phyloP scores from a whole-genome alignment of 108 stramenopile genomes.

The Nannochloropsis salina region DNA sequence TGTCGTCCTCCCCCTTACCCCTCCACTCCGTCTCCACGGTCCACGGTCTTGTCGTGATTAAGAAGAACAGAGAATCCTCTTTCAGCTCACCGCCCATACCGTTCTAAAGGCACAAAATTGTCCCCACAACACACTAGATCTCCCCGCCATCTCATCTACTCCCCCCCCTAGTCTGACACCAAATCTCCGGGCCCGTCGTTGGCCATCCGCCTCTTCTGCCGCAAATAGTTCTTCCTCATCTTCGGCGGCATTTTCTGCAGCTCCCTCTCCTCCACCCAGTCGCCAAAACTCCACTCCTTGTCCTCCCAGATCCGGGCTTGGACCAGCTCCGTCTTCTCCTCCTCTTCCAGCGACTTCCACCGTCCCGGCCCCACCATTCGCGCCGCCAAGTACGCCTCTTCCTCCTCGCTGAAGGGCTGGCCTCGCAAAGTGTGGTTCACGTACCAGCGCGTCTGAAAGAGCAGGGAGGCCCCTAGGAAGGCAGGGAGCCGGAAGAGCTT shows the following conservation, averaged over 20 bases:
- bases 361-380: not conserved
- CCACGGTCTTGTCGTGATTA: too few species aligned
- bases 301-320: not conserved
- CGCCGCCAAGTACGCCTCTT: not conserved
- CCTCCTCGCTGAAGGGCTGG: not conserved
- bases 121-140: too few species aligned
- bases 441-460: not conserved
- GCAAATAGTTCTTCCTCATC: not conserved
- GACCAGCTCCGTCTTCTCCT: not conserved
- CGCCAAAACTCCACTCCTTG: not conserved
- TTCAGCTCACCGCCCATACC: too few species aligned
- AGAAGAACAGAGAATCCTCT: too few species aligned
- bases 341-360: not conserved
- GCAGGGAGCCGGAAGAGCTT: not conserved
- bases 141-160: not conserved
- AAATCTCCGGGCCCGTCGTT: not conserved
- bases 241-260: not conserved
- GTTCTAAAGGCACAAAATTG: too few species aligned
- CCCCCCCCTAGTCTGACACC: not conserved
- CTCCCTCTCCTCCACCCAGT: slow-evolving; percentile 13
- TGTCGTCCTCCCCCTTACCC: too few species aligned
- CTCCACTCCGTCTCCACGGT: too few species aligned
- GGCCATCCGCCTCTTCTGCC: slow-evolving; percentile 1
- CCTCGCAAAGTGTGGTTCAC: not conserved
- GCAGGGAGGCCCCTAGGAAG: not conserved